These are phyloP conservation scores for Nicotiana knightiana DNA, from an alignment of 257 asterid genomes.

Conservation along the genomic window DNA sequence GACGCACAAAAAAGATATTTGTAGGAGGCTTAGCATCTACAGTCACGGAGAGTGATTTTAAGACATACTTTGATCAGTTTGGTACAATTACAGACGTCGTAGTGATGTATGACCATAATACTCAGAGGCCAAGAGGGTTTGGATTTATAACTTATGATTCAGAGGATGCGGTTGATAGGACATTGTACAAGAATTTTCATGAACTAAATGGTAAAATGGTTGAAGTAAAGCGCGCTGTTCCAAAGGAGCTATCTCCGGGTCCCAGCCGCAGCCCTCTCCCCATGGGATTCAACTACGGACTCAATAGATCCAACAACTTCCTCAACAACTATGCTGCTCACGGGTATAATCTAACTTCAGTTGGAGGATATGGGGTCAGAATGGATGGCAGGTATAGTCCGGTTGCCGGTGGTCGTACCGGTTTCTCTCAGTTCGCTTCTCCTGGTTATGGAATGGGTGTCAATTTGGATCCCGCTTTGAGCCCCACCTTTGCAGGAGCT, in stretches of 20 bases:
- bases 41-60: slow-evolving; percentile 65
- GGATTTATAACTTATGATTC: slow-evolving; percentile 77
- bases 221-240: slow-evolving; percentile 83
- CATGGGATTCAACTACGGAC: slow-evolving; percentile 53
- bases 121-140: slow-evolving; percentile 78
- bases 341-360: slow-evolving; percentile 49
- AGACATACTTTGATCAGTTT: slow-evolving; percentile 65
- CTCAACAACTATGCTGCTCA: slow-evolving; percentile 46
- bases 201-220: slow-evolving; percentile 80
- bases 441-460: slow-evolving; percentile 57
- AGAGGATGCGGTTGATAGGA: slow-evolving; percentile 75
- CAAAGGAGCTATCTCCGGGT: slow-evolving; percentile 70
- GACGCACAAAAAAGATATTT: slow-evolving; percentile 79
- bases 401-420: slow-evolving; percentile 47
- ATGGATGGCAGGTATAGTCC: slow-evolving; percentile 70
- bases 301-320: slow-evolving; percentile 48
- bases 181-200: slow-evolving; percentile 64
- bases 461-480: slow-evolving; percentile 59
- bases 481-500: slow-evolving; percentile 49
- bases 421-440: slow-evolving; percentile 50
- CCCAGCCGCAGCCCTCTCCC: slow-evolving; percentile 50
- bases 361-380: slow-evolving; percentile 59
- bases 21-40: slow-evolving; percentile 91
- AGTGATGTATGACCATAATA: slow-evolving; percentile 82
- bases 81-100: slow-evolving; percentile 68